These are phyloP conservation scores for Starmerella vitae DNA, from an alignment of 805 yeast genomes.

Conservation along the genomic window DNA sequence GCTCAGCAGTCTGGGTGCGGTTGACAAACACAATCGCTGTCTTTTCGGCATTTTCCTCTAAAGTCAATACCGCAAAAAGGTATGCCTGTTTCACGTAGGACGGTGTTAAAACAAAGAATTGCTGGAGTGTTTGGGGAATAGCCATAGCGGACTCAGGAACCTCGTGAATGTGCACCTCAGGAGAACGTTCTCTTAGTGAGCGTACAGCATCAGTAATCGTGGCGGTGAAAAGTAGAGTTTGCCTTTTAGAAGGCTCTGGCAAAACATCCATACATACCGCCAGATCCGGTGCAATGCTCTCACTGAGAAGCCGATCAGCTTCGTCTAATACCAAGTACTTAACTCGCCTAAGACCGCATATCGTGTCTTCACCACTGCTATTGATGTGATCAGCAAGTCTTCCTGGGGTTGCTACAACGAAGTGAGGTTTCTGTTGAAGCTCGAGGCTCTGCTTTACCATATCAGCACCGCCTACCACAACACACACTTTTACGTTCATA, in stretches of 20 bases:
- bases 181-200: constrained; percentile 48
- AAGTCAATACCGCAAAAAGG: constrained; percentile 51
- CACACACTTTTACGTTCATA: constrained; percentile 69
- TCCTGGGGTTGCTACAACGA: constrained; percentile 95
- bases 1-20: constrained; percentile 80
- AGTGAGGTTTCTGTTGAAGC: constrained; percentile 75
- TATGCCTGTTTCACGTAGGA: constrained; percentile 84
- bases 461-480: constrained; percentile 91
- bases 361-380: constrained; percentile 78
- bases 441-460: constrained; percentile 78
- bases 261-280: constrained; percentile 55
- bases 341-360: constrained; percentile 62
- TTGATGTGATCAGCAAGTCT: constrained; percentile 83
- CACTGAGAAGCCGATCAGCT: constrained; percentile 81
- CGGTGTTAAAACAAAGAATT: constrained; percentile 64
- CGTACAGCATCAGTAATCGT: constrained; percentile 90
- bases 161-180: constrained; percentile 56
- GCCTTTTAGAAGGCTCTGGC: constrained; percentile 62
- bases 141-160: constrained; percentile 64
- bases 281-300: constrained; percentile 70
- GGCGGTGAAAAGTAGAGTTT: constrained; percentile 86
- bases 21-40: constrained; percentile 84
- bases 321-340: constrained; percentile 83
- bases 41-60: constrained; percentile 46
- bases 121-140: constrained; percentile 57